These are phyloP conservation scores for Pythium dissimile DNA, from an alignment of 352 stramenopile species.

Conservation along the genomic window DNA sequence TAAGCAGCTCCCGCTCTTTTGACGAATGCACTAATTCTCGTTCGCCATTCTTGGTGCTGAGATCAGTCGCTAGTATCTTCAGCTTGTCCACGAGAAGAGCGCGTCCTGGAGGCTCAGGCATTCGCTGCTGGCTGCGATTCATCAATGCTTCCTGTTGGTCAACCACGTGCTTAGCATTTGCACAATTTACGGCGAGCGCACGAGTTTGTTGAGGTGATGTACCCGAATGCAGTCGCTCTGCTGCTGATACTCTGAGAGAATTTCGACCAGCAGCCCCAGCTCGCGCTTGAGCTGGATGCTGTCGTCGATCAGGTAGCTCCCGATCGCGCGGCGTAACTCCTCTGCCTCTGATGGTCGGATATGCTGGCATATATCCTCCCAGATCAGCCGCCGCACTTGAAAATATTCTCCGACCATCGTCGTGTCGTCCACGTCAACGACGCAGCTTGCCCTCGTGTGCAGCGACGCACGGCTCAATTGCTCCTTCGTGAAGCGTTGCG, in stretches of 20 bases:
- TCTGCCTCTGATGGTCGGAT: conserved; percentile 51
- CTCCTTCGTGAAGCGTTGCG: no score
- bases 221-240: conserved; percentile 78
- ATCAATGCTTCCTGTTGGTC: conserved; percentile 47
- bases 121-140: conserved; percentile 30
- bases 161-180: no score
- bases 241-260: conserved; percentile 75
- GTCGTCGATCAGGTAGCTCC: conserved; percentile 60
- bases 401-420: conserved; percentile 58
- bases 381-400: conserved; percentile 63
- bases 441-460: no score
- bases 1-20: conserved; percentile 54
- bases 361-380: conserved; percentile 64
- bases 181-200: no score
- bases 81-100: conserved; percentile 70
- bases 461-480: no score
- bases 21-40: conserved; percentile 9
- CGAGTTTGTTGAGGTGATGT: background rate
- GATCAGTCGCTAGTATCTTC: conserved; percentile 55
- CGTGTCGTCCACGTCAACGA: background rate
- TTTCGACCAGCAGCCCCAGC: conserved; percentile 59
- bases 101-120: conserved; percentile 63
- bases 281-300: conserved; percentile 65
- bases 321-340: conserved; percentile 57
- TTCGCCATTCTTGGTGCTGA: conserved; percentile 20